These are phyloP conservation scores for Tetraselmis chui DNA, from an alignment of 139 green algal genomes.

Conservation along the genomic window DNA sequence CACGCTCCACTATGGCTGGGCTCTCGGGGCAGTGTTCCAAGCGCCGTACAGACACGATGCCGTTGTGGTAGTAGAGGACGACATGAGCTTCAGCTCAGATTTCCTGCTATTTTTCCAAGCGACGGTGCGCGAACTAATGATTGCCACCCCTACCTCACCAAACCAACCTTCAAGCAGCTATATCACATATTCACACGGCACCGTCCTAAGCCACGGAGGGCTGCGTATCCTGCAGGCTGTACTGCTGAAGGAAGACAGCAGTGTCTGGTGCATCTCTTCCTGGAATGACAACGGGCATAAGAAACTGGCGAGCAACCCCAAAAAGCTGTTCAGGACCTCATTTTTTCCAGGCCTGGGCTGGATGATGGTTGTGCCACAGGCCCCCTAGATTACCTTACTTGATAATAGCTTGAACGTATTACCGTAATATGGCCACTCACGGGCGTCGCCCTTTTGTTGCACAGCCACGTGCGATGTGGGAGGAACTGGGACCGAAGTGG, in stretches of 20 bases:
- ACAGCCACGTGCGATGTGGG: slow-evolving; percentile 26
- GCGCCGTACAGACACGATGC: slow-evolving; percentile 22
- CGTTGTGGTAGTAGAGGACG: slow-evolving; percentile 41
- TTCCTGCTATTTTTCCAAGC: slow-evolving; percentile 36
- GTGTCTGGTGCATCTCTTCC: slow-evolving; percentile 38
- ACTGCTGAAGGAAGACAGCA: slow-evolving; percentile 37
- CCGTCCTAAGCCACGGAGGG: too few species aligned
- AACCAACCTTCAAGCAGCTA: too few species aligned
- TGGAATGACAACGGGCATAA: slow-evolving; percentile 54
- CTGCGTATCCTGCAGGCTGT: too few species aligned
- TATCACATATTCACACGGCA: too few species aligned
- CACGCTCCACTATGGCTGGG: slow-evolving; percentile 42
- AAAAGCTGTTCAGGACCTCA: slow-evolving; percentile 33
- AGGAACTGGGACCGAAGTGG: slow-evolving; percentile 31
- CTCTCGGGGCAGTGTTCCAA: slow-evolving; percentile 24
- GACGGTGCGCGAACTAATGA: too few species aligned
- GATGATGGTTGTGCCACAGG: slow-evolving; percentile 29
- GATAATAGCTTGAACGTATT: too few species aligned
- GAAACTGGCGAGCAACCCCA: slow-evolving; percentile 21
- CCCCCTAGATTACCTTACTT: too few species aligned
- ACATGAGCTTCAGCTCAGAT: slow-evolving; percentile 44
- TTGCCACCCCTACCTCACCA: too few species aligned
- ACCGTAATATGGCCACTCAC: too few species aligned
- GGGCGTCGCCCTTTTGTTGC: too few species aligned
- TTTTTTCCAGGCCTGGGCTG: slow-evolving; percentile 55